These are phyloP conservation scores for Favolaschia claudopus DNA, from an alignment of 768 basidiomycete species.

Conservation along the genomic window DNA sequence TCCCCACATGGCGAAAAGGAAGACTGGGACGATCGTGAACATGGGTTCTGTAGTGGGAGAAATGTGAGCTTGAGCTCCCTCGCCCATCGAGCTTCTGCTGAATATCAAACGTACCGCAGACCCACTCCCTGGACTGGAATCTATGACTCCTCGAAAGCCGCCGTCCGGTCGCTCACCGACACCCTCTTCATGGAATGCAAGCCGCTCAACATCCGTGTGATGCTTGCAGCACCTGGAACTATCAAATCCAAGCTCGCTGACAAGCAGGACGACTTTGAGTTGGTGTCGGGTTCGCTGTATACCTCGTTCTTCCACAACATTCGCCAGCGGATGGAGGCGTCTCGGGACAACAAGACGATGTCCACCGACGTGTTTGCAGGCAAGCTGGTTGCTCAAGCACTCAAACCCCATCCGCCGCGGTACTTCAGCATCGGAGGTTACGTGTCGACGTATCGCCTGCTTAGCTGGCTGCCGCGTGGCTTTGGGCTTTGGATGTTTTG, in stretches of 20 bases:
- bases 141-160: slow-evolving; percentile 7
- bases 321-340: slow-evolving; percentile 2
- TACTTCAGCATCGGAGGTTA: too few relatives aligned
- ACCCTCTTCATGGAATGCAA: slow-evolving; percentile 9
- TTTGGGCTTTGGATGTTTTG: too few relatives aligned
- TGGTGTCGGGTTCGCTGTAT: not conserved
- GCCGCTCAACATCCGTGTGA: slow-evolving; percentile 2
- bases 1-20: not conserved
- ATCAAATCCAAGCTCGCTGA: slow-evolving; percentile 7
- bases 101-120: not conserved
- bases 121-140: slow-evolving; percentile 10
- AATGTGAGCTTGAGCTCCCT: not conserved
- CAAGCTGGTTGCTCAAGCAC: too few relatives aligned
- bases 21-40: slow-evolving; percentile 5
- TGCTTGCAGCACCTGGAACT: not conserved
- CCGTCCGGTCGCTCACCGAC: not conserved
- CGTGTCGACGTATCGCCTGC: too few relatives aligned
- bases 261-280: slow-evolving; percentile 3
- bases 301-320: not conserved
- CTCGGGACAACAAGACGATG: too few relatives aligned
- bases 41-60: slow-evolving; percentile 10
- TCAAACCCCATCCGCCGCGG: too few relatives aligned
- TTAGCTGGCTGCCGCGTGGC: too few relatives aligned
- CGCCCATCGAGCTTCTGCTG: not conserved
- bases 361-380: too few relatives aligned